phyloP scores from a whole-genome alignment of 306 rosid genomes.

The Lathyrus sativus region DNA sequence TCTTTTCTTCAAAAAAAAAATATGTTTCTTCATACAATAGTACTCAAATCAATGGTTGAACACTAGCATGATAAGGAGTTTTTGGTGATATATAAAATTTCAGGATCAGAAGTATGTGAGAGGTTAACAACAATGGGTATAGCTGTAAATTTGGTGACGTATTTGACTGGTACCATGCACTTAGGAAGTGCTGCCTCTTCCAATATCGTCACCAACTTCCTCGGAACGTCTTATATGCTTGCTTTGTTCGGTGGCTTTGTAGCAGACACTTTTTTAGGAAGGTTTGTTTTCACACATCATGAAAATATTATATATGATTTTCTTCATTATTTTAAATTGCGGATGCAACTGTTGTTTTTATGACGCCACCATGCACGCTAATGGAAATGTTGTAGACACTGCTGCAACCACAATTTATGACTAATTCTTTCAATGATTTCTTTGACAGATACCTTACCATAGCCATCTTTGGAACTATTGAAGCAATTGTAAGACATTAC shows the following conservation, averaged over 20 bases:
- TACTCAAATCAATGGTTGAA: too few relatives aligned
- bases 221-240: constrained; percentile 90
- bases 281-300: constrained; percentile 39
- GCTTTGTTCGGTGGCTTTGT: constrained; percentile 92
- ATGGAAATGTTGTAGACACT: too few relatives aligned
- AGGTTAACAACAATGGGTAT: constrained; percentile 79
- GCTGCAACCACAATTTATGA: not conserved
- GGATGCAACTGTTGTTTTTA: too few relatives aligned
- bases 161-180: constrained; percentile 81
- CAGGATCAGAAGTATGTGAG: constrained; percentile 80
- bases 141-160: constrained; percentile 84
- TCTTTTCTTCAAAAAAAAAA: not conserved
- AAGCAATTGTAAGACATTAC: constrained; percentile 68
- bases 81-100: not conserved
- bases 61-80: too few relatives aligned
- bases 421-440: not conserved
- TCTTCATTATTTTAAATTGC: too few relatives aligned
- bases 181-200: constrained; percentile 86
- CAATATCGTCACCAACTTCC: constrained; percentile 82
- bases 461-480: constrained; percentile 78
- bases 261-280: constrained; percentile 87
- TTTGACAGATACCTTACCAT: constrained; percentile 73
- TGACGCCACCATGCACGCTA: too few relatives aligned
- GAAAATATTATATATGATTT: too few relatives aligned
- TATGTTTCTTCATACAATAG: not conserved